Evolutionary conservation across 2,329 filamentous ascomycete species (phyloP), one percentile per base, ranked within the genome.

Genomic region (Purpureocillium lavendulum): DNA sequence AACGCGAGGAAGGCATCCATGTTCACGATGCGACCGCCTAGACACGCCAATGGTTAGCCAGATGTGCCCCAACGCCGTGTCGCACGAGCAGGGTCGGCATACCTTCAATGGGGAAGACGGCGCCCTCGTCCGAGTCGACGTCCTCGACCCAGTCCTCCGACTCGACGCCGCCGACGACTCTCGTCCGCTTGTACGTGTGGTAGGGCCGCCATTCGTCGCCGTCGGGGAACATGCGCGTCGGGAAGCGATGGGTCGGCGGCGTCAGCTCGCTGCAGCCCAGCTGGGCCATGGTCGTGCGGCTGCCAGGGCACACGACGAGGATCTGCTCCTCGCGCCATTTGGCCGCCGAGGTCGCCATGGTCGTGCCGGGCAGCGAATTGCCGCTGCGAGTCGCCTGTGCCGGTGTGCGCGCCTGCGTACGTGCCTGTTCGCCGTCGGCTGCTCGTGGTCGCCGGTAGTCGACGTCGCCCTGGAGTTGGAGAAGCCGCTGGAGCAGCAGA

Each of bases 1-100:
- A 97, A 82, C 26, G 92, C 90, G 48, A 95, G 84, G 67, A 98
- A 94, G 49, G 87, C 90, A 1, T 82, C 75, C 87, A 94, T 95
- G 58, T 97, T 80, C 33, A 84, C 80, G 45, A 98, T 92, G 54
- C 78, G 80, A 41, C 92, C 92, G 48, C 82, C 79, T 70, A 63
- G 55, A 39, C 17, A 31, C 36, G 21, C 14, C 37, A 24, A 32
- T 28, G 21, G 16, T 31, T 31, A 21, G 32, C 26, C 33, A 15
- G 37, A 15, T 34, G 33, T 13, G 11, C 16, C 3, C 33, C 15
- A 17, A 8, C 33, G 2, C 10, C 7, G n/a, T 13, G 29, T 7
- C 5, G 7, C 6, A 12, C 4, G 29, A 12, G 12, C 5, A 14
- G 12, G 7, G 12, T 14, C 7, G 33, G 50, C 64, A 45, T 54